Evolutionary conservation across 2,329 filamentous ascomycete species (phyloP).

Genomic region (Hypomyces perniciosus): DNA sequence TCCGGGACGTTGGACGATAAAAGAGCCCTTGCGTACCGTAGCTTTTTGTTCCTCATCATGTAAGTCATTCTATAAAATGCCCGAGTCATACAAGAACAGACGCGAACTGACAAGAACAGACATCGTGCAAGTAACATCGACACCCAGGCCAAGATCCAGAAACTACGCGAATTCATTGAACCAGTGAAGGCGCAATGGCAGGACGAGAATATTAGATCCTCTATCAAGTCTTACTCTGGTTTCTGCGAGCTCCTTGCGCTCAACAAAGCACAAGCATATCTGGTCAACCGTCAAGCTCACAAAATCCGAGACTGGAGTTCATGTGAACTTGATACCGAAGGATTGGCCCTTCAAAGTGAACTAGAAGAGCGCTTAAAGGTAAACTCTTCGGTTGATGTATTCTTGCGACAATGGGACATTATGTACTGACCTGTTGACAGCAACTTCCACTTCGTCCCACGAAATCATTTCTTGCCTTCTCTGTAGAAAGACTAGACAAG

Average conservation of each 20-base stretch:
- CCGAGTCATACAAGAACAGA: not conserved
- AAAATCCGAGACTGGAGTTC: conserved; percentile 77
- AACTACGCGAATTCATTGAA: conserved; percentile 71
- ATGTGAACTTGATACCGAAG: conserved; percentile 70
- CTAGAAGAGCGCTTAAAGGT: conserved; percentile 71
- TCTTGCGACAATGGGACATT: not conserved
- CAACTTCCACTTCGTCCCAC: conserved; percentile 76
- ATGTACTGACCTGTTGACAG: conserved; percentile 28
- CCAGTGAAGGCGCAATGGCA: conserved; percentile 79
- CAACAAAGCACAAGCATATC: conserved; percentile 73
- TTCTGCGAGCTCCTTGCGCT: conserved; percentile 79
- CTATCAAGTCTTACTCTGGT: conserved; percentile 66
- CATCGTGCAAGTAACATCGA: conserved; percentile 78
- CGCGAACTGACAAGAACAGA: conserved; percentile 33
- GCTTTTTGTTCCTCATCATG: conserved; percentile 91
- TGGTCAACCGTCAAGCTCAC: conserved; percentile 66
- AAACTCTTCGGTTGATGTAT: conserved; percentile 18
- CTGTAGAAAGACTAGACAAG: conserved; percentile 81
- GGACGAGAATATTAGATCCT: conserved; percentile 58
- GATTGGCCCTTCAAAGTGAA: conserved; percentile 69
- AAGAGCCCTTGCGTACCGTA: conserved; percentile 76
- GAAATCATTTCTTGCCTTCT: conserved; percentile 87
- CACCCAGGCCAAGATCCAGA: conserved; percentile 60
- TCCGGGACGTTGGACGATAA: conserved; percentile 73
- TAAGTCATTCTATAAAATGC: conserved; percentile 31